These are phyloP conservation scores for Candida methanosorbosa DNA, from an alignment of 805 yeast species.

Conservation along the genomic window DNA sequence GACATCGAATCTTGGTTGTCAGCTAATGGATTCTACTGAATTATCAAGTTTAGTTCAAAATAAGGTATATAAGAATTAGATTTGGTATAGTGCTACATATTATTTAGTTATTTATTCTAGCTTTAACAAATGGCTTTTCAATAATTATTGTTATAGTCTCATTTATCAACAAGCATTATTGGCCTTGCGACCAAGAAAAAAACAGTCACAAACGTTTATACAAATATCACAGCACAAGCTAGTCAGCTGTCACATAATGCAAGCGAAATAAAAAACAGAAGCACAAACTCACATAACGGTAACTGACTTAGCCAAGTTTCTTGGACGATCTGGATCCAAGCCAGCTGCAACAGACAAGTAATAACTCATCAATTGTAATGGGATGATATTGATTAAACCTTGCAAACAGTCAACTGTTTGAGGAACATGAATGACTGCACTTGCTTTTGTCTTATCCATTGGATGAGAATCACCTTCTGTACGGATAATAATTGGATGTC, in stretches of 20 bases:
- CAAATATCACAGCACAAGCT: no score
- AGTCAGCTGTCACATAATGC: no score
- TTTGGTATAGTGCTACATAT: no score
- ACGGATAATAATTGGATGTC: constrained; percentile 90
- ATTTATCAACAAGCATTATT: no score
- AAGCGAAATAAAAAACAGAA: not conserved
- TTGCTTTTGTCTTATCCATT: constrained; percentile 44
- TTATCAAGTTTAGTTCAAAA: no score
- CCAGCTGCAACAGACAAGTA: constrained; percentile 96
- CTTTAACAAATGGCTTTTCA: no score
- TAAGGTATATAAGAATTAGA: no score
- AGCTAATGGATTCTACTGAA: no score
- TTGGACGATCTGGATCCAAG: constrained; percentile 95
- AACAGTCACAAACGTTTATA: no score
- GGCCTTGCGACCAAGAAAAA: no score
- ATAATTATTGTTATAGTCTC: no score
- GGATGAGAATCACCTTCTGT: constrained; percentile 64
- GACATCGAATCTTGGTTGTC: constrained; percentile 36
- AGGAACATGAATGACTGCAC: constrained; percentile 83
- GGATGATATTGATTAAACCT: constrained; percentile 90
- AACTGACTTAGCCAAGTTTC: constrained; percentile 96
- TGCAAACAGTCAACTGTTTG: constrained; percentile 95
- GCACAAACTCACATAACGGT: constrained; percentile 66
- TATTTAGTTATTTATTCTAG: no score
- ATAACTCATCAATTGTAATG: constrained; percentile 91